Evolutionary conservation across 2,329 filamentous ascomycete species (phyloP), one percentile per base, ranked within the genome.

Genomic region (Ceratocystis lukuohia): DNA sequence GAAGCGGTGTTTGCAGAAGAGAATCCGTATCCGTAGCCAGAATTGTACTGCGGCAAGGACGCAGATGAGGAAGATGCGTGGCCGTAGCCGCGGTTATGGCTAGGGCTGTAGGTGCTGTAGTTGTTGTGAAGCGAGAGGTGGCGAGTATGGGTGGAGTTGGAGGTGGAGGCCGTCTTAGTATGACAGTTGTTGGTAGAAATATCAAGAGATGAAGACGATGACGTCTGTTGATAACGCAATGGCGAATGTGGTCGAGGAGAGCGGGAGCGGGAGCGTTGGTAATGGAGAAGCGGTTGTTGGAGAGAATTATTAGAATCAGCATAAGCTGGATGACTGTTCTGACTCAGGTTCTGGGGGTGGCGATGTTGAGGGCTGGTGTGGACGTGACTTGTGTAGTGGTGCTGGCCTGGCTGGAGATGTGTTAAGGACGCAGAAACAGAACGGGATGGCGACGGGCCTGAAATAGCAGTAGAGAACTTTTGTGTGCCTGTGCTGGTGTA

Each of bases 211-310:
- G 15, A 2, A 37, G 56, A 10, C 56, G 56, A 28, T 7, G 56
- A 10, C 22, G 22, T 20, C 17, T 64, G 62, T 30, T 53, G 45
- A 30, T 64, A 44, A 8, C 62, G 62, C 15, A 64, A 30, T 30
- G 62, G 41, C 20, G 61, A 62, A 25, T 62, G 41, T 44, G 20
- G 12, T 44, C 72, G 41, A 71, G 65, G 69, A 74, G 61, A 71
- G 69, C 72, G 62, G 73, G 72, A 57, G 74, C 73, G 62, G 75
- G 45, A 17, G 33, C 74, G 56, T 77, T 75, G 63, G 77, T 76
- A 63, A 80, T 75, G 10, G 75, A 74, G 44, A 25, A 37, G 57
- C 8, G 37, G 57, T 15, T 46, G 15, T 28, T 22, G 61, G 17
- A 28, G 46, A 69, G 74, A 76, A 7, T 76, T 75, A 53, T 75